These are phyloP conservation scores for Agapanthus africanus DNA, from an alignment of 106 monocot genomes.

Conservation along the genomic window DNA sequence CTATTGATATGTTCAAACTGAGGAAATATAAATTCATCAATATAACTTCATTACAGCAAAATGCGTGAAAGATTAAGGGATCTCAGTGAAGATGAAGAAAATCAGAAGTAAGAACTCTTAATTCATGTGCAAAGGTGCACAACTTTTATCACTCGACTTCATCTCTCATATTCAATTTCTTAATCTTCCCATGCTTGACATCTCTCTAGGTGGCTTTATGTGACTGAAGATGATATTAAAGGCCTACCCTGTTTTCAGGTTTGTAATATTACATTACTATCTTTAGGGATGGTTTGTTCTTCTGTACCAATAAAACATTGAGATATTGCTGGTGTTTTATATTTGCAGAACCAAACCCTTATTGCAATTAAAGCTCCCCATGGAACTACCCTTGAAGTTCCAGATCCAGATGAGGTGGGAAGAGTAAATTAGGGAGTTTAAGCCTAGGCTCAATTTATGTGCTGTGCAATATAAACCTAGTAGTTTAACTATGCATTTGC, in stretches of 20 bases:
- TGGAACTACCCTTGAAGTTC: slow-evolving; percentile 91
- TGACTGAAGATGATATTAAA: slow-evolving; percentile 94
- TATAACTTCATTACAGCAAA: slow-evolving; percentile 64
- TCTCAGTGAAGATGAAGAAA: slow-evolving; percentile 75
- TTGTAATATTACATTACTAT: slow-evolving; percentile 1
- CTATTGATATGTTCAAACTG: neutral
- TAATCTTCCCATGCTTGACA: neutral
- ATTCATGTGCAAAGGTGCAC: neutral
- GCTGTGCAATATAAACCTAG: neutral
- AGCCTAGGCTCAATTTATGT: neutral
- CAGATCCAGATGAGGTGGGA: slow-evolving; percentile 93
- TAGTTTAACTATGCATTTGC: neutral
- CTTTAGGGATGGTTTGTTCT: neutral
- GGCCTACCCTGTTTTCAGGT: slow-evolving; percentile 85
- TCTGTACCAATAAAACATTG: slow-evolving; percentile 1
- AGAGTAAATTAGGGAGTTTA: neutral
- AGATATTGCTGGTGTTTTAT: slow-evolving; percentile 4
- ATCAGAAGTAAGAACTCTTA: slow-evolving; percentile 39
- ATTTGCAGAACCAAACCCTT: slow-evolving; percentile 70
- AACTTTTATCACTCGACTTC: neutral
- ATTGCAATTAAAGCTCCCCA: slow-evolving; percentile 97
- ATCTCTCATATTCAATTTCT: neutral
- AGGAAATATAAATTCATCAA: neutral
- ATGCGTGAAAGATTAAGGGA: slow-evolving; percentile 48
- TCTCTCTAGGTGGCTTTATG: slow-evolving; percentile 78